These are phyloP conservation scores for Mycena sp. DNA, from an alignment of 1,284 basidiomycete genomes.

Conservation along the genomic window DNA sequence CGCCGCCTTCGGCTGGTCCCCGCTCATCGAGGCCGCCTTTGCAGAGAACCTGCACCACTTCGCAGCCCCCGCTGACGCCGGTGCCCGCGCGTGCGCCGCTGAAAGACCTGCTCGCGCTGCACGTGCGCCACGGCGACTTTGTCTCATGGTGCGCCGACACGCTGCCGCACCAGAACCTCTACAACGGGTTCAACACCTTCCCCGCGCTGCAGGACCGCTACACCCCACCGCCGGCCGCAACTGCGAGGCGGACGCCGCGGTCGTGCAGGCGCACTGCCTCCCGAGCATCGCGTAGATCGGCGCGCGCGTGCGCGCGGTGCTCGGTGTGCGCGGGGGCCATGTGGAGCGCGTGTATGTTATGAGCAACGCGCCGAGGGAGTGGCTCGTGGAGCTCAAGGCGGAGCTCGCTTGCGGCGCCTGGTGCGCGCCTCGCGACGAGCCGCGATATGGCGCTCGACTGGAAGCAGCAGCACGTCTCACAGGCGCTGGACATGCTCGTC, in stretches of 20 bases:
- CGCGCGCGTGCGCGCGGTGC: conserved; percentile 28
- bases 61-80: conserved; percentile 37
- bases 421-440: conserved; percentile 53
- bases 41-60: conserved; percentile 47
- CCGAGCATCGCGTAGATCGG: conserved; percentile 51
- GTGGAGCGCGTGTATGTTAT: conserved; percentile 57
- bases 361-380: conserved; percentile 61
- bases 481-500: conserved; percentile 63
- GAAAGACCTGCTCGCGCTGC: conserved; percentile 57
- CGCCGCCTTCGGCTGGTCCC: conserved; percentile 56
- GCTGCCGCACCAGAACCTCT: too few relatives aligned
- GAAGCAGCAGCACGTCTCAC: conserved; percentile 57
- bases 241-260: conserved; percentile 37
- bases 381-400: conserved; percentile 55
- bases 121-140: conserved; percentile 64
- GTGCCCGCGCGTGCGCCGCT: too few relatives aligned
- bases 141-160: conserved; percentile 53
- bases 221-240: conserved; percentile 34
- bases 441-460: conserved; percentile 54
- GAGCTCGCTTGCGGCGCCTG: conserved; percentile 46
- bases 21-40: conserved; percentile 51
- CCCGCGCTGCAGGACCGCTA: conserved; percentile 52
- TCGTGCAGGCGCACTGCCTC: conserved; percentile 50
- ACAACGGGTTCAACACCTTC: conserved; percentile 54
- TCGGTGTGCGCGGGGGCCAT: conserved; percentile 25